These are phyloP conservation scores for Cystobasidium ongulense DNA, from an alignment of 768 basidiomycete species.

Conservation along the genomic window DNA sequence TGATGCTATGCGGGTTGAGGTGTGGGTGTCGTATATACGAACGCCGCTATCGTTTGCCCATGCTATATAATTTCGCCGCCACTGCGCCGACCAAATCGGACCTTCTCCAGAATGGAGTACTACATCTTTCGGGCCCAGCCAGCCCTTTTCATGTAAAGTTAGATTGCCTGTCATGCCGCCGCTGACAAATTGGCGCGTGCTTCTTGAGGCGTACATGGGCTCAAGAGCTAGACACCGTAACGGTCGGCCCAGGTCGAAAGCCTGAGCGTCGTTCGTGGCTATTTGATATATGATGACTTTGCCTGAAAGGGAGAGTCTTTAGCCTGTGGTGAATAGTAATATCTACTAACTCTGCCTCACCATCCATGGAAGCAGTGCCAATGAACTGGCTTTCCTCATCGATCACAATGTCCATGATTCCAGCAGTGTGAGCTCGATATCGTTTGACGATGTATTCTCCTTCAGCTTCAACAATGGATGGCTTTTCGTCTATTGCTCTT, in stretches of 20 bases:
- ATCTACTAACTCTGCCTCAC: no score
- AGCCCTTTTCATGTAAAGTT: conserved; percentile 85
- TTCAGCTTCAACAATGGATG: conserved; percentile 17
- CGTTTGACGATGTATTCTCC: conserved; percentile 60
- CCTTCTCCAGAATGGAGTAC: conserved; percentile 60
- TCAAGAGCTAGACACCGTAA: conserved; percentile 83
- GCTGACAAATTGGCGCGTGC: conserved; percentile 70
- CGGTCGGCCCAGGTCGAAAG: conserved; percentile 83
- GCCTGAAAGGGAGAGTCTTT: conserved; percentile 53
- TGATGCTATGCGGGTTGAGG: conserved; percentile 68
- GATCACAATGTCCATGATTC: conserved; percentile 72
- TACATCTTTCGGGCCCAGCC: conserved; percentile 90
- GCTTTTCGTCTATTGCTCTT: not conserved
- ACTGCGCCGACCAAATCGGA: conserved; percentile 83
- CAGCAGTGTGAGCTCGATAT: conserved; percentile 80
- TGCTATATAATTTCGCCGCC: conserved; percentile 77
- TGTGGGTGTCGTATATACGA: conserved; percentile 78
- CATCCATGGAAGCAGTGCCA: conserved; percentile 86
- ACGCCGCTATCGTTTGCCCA: conserved; percentile 98
- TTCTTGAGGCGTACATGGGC: conserved; percentile 73
- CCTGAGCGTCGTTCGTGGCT: conserved; percentile 65
- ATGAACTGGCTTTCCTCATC: conserved; percentile 81
- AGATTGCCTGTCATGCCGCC: conserved; percentile 85
- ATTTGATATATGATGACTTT: conserved; percentile 83
- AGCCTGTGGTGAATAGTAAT: no score